phyloP scores from a whole-genome alignment of 495 filamentous ascomycete species.

The Lindgomyces ingoldianus region DNA sequence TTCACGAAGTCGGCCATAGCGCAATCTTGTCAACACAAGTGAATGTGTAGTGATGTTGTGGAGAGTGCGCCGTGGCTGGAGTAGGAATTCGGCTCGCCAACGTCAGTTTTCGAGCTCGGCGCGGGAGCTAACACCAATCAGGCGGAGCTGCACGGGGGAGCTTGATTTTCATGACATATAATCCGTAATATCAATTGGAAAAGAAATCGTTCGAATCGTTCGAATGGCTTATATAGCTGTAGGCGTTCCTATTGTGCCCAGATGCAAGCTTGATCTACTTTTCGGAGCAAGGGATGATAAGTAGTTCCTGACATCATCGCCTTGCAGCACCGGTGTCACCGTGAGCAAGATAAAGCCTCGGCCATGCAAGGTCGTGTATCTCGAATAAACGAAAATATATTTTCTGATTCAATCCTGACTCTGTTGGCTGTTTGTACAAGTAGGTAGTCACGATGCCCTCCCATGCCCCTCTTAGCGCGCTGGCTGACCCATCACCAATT shows the following conservation, averaged over 20 bases:
- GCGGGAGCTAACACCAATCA: neutral
- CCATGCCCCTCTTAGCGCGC: neutral
- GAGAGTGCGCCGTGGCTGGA: neutral
- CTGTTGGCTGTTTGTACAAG: slow-evolving; percentile 35
- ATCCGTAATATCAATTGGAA: too few relatives aligned
- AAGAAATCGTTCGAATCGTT: too few relatives aligned
- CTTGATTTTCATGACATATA: too few relatives aligned
- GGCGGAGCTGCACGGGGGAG: neutral
- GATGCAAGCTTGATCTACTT: too few relatives aligned
- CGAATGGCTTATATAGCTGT: too few relatives aligned
- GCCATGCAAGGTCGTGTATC: neutral
- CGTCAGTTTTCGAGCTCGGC: slow-evolving; percentile 2
- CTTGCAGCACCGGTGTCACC: too few relatives aligned
- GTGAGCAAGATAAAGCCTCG: neutral
- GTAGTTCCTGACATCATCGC: too few relatives aligned
- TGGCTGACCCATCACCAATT: neutral
- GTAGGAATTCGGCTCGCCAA: slow-evolving; percentile 9
- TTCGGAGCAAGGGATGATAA: too few relatives aligned
- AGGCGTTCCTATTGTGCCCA: too few relatives aligned
- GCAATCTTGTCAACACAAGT: slow-evolving; percentile 14
- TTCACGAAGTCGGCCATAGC: slow-evolving; percentile 45
- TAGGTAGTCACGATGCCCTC: slow-evolving; percentile 13
- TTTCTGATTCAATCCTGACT: slow-evolving; percentile 16
- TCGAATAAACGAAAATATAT: slow-evolving; percentile 18
- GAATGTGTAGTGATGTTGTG: slow-evolving; percentile 3